phyloP scores from a whole-genome alignment of 768 basidiomycete genomes.

The Daedaleopsis nitida region DNA sequence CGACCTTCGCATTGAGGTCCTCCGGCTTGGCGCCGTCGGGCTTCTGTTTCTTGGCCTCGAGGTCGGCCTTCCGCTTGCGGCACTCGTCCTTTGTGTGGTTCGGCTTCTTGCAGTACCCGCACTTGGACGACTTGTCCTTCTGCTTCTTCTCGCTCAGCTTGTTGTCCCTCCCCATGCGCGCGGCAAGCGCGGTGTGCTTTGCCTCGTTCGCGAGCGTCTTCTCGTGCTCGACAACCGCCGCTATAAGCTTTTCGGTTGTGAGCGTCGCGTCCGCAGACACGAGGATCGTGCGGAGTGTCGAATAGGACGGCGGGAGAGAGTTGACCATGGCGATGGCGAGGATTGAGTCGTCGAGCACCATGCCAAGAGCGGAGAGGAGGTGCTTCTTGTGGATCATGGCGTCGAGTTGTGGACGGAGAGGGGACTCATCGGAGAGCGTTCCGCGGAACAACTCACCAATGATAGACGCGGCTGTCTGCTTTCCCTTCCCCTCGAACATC shows the following conservation, averaged over 20 bases:
- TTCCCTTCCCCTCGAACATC: conserved; percentile 28
- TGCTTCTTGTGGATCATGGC: conserved; percentile 18
- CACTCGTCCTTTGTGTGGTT: conserved; percentile 17
- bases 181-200: conserved; percentile 1
- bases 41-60: conserved; percentile 9
- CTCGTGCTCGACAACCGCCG: conserved; percentile 17
- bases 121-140: conserved; percentile 13
- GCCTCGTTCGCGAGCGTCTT: not conserved
- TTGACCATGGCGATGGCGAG: conserved; percentile 25
- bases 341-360: conserved; percentile 22
- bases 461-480: conserved; percentile 27
- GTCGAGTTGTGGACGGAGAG: conserved; percentile 27
- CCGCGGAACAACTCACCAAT: conserved; percentile 26
- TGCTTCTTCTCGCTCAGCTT: conserved; percentile 2
- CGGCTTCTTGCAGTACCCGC: conserved; percentile 12
- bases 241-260: conserved; percentile 12
- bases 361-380: conserved; percentile 19
- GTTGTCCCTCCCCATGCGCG: conserved; percentile 3
- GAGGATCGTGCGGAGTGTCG: conserved; percentile 25
- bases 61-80: conserved; percentile 17
- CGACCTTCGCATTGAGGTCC: conserved; percentile 12
- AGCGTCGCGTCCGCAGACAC: conserved; percentile 12
- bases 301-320: conserved; percentile 26
- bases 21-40: not conserved
- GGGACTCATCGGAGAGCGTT: conserved; percentile 21